These are phyloP conservation scores for Candida wancherniae DNA, from an alignment of 805 yeast species.

Conservation along the genomic window DNA sequence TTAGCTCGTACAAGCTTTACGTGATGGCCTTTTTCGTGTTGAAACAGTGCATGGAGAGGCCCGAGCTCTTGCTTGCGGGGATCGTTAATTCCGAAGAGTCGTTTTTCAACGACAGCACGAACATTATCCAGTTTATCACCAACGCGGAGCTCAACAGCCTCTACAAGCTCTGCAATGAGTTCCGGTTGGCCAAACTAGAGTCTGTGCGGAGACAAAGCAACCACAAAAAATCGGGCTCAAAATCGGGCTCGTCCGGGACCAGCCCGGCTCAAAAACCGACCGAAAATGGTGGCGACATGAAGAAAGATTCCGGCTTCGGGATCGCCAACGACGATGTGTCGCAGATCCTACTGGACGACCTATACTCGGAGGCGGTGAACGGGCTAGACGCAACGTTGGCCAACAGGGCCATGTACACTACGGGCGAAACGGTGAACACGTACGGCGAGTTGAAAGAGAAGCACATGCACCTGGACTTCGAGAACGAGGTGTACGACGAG, in stretches of 20 bases:
- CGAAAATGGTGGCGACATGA: background rate
- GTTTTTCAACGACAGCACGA: constrained; percentile 34
- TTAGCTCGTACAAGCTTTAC: constrained; percentile 37
- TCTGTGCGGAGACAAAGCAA: constrained; percentile 14
- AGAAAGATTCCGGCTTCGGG: no score
- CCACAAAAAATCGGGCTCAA: no score
- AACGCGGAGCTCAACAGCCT: constrained; percentile 32
- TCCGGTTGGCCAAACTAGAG: constrained; percentile 30
- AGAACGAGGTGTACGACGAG: constrained; percentile 14
- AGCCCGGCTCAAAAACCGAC: no score
- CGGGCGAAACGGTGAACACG: constrained; percentile 14
- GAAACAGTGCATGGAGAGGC: constrained; percentile 38
- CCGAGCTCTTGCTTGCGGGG: constrained; percentile 32
- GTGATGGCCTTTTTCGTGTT: constrained; percentile 39
- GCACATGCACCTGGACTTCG: constrained; percentile 11
- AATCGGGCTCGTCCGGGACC: no score
- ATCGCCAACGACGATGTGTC: background rate
- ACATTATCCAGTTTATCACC: constrained; percentile 35
- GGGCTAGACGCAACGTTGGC: constrained; percentile 14
- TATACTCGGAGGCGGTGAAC: no score
- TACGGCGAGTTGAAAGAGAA: constrained; percentile 16
- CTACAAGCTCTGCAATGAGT: constrained; percentile 36
- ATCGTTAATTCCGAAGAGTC: constrained; percentile 21
- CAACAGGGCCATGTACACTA: constrained; percentile 17
- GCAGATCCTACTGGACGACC: no score